Base-by-base conservation (phyloP, 2,329 filamentous ascomycete genomes). In the Colletotrichum sp. region DNA sequence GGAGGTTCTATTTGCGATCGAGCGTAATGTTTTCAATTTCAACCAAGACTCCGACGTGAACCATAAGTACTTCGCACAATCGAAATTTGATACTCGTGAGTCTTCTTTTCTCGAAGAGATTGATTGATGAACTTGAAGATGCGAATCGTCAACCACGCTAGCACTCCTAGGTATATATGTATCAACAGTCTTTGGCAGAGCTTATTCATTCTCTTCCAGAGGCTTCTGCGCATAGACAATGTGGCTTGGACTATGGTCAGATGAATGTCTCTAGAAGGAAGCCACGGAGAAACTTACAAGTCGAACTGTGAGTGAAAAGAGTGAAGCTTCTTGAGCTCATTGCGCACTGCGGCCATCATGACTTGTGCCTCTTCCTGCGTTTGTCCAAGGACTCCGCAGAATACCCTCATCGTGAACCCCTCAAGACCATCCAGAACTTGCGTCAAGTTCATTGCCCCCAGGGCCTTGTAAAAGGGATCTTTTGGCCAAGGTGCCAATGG, bases 341-440 rank as follows among this genome's bases (percentile, higher is more conserved):
- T 81, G 21, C 80, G 79, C 4, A 83, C 82, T 1, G 78, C 76
- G 6, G 80, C 81, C 30, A 82, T 79, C 65, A 82, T 76, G 4
- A 81, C 78, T 21, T 80, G 59, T 16, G 79, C 80, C 70, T 84
- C 81, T 15, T 80, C 71, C 65, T 72, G 69, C 1, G 59, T 71
- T 81, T 82, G 84, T 2, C 81, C 81, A 34, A 82, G 75, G 10
- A 82, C 79, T 26, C 80, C 79, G 10, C 82, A 84, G 69, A 83
- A 82, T 24, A 82, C 62, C 12, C 77, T 77, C 57, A 82, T 75
- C 21, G 78, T 78, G 59, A 82, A 79, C 5, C 69, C 80, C 49
- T 81, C 79, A 13, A 80, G 65, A 1, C 79, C 79, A 16, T 79
- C 78, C 4, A 79, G 60, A 44, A 76, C 62, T 72, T 79, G 73